phyloP scores from a whole-genome alignment of 345 rosid genomes.

The Linum lewisii region DNA sequence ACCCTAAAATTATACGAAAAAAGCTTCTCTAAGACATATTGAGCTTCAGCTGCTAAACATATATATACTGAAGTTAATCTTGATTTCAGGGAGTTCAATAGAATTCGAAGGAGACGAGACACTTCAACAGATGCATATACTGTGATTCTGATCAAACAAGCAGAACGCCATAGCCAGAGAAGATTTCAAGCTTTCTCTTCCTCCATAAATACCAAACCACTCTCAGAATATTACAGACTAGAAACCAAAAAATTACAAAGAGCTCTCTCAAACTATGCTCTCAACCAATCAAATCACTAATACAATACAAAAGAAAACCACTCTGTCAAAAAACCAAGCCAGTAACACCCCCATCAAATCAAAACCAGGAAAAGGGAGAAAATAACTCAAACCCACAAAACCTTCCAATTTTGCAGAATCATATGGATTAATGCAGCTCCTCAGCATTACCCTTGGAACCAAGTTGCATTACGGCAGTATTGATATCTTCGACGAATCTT shows the following conservation, averaged over 20 bases:
- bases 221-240: neutral
- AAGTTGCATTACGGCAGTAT: neutral
- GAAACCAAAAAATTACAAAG: neutral
- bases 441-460: neutral
- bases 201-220: too few relatives aligned
- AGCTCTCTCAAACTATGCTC: neutral
- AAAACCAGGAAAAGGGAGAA: neutral
- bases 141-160: too few relatives aligned
- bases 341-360: neutral
- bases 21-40: too few relatives aligned
- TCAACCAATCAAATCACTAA: neutral
- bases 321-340: neutral
- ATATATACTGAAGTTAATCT: too few relatives aligned
- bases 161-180: too few relatives aligned
- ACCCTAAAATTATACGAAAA: too few relatives aligned
- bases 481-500: neutral
- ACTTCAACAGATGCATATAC: too few relatives aligned
- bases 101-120: too few relatives aligned
- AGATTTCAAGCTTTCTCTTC: too few relatives aligned
- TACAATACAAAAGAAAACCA: neutral
- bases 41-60: too few relatives aligned
- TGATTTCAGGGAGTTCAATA: too few relatives aligned
- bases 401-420: neutral
- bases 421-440: neutral
- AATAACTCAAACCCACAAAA: neutral